Evolutionary conservation across 768 basidiomycete genomes (phyloP).

Genomic region (Lyophyllum shimeji): DNA sequence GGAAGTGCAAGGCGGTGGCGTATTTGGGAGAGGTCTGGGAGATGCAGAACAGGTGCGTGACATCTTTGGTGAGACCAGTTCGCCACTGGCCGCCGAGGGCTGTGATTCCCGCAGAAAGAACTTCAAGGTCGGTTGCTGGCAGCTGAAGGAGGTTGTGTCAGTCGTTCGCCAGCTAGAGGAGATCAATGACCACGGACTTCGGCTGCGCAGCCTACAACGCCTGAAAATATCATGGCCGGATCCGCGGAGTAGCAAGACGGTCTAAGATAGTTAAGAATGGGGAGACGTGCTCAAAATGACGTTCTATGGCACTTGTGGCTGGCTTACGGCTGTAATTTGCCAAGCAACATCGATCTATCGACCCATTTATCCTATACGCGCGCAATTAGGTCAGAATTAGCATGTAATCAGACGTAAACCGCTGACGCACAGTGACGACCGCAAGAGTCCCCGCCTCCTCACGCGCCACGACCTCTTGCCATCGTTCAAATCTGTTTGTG

Average conservation of each 20-base stretch:
- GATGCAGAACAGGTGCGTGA: constrained; percentile 82
- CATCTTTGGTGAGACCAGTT: constrained; percentile 72
- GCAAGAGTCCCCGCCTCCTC: constrained; percentile 23
- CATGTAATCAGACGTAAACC: background rate
- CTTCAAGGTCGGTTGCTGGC: constrained; percentile 63
- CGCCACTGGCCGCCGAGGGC: constrained; percentile 85
- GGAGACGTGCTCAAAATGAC: background rate
- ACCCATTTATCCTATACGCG: constrained; percentile 60
- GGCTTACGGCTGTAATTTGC: constrained; percentile 56
- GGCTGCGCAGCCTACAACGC: constrained; percentile 69
- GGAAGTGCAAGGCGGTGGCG: constrained; percentile 53
- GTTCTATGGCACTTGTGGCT: background rate
- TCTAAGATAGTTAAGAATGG: constrained; percentile 27
- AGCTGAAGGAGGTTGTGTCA: constrained; percentile 36
- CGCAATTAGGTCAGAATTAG: background rate
- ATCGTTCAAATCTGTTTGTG: constrained; percentile 55
- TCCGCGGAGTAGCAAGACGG: constrained; percentile 72
- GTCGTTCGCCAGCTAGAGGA: background rate
- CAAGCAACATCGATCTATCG: constrained; percentile 59
- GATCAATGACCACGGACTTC: constrained; percentile 43
- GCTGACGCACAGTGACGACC: constrained; percentile 37
- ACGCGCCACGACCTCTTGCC: constrained; percentile 35
- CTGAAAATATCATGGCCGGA: constrained; percentile 79
- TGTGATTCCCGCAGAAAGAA: constrained; percentile 69
- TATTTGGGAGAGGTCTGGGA: constrained; percentile 52